Conservation (phyloP, 306 rosid genomes). For the Fagus crenata region DNA sequence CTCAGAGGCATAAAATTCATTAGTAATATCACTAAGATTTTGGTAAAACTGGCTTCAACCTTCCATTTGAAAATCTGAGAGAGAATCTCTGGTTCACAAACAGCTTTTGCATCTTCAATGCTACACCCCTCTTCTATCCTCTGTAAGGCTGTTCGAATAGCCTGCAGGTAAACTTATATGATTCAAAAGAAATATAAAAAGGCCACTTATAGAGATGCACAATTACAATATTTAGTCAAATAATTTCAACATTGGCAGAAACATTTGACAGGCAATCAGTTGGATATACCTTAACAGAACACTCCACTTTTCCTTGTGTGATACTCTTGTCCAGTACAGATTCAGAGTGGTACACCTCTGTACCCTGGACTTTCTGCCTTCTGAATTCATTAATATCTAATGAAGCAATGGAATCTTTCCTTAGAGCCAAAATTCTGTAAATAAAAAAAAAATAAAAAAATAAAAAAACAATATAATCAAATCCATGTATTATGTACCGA, state of each 20-base stretch:
- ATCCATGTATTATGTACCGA: slow-evolving; percentile 22
- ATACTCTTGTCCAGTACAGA: slow-evolving; percentile 33
- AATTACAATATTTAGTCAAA: slow-evolving; percentile 16
- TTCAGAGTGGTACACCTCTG: slow-evolving; percentile 23
- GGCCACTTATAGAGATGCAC: slow-evolving; percentile 17
- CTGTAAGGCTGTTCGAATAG: slow-evolving; percentile 51
- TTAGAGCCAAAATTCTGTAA: slow-evolving; percentile 46
- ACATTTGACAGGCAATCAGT: background rate
- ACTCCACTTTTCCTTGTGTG: slow-evolving; percentile 61
- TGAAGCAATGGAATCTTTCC: slow-evolving; percentile 38
- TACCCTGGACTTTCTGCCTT: slow-evolving; percentile 26
- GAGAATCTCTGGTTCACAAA: slow-evolving; percentile 56
- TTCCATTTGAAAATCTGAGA: slow-evolving; percentile 55
- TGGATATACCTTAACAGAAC: slow-evolving; percentile 54
- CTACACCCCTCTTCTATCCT: slow-evolving; percentile 55
- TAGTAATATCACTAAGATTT: background rate
- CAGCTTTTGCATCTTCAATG: slow-evolving; percentile 62
- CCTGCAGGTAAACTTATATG: slow-evolving; percentile 40
- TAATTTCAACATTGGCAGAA: slow-evolving; percentile 25
- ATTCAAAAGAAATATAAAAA: background rate
- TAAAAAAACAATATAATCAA: background rate
- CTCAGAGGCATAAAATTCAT: slow-evolving; percentile 1
- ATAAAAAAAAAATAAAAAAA: background rate
- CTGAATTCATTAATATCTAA: slow-evolving; percentile 37
- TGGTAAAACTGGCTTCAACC: slow-evolving; percentile 38